phyloP scores from a whole-genome alignment of 768 basidiomycete species.

The Termitomyces heimii region DNA sequence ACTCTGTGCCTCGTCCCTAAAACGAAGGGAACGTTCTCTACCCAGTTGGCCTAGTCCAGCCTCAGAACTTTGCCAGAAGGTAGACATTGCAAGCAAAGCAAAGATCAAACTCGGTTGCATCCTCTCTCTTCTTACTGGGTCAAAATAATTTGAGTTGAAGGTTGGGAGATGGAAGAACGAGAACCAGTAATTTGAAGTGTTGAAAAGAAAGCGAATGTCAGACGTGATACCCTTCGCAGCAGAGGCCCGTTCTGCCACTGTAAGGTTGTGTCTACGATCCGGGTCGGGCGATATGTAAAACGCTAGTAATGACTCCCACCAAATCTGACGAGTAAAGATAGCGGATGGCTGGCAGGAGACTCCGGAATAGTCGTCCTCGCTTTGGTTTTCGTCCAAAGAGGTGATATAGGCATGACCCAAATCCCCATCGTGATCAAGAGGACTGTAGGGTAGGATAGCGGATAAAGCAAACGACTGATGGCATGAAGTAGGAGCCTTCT shows the following conservation, averaged over 20 bases:
- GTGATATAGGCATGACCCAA: constrained; percentile 7
- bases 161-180: constrained; percentile 68
- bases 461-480: constrained; percentile 15
- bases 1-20: constrained; percentile 64
- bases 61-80: constrained; percentile 67
- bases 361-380: constrained; percentile 16
- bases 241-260: constrained; percentile 37
- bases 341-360: constrained; percentile 57
- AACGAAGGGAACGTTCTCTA: constrained; percentile 48
- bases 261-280: constrained; percentile 26
- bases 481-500: constrained; percentile 2
- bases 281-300: constrained; percentile 40
- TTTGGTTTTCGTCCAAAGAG: constrained; percentile 17
- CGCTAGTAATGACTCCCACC: constrained; percentile 71
- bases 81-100: constrained; percentile 58
- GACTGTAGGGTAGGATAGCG: constrained; percentile 11
- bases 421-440: neutral
- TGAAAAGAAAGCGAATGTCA: constrained; percentile 63
- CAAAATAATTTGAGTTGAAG: constrained; percentile 55
- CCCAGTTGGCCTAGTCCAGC: constrained; percentile 43
- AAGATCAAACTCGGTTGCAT: constrained; percentile 68
- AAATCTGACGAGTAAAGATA: constrained; percentile 62
- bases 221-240: constrained; percentile 39
- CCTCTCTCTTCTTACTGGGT: constrained; percentile 43
- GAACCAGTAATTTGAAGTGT: constrained; percentile 63